These are phyloP conservation scores for Xylariales sp. DNA, from an alignment of 2,329 filamentous ascomycete species.

Conservation along the genomic window DNA sequence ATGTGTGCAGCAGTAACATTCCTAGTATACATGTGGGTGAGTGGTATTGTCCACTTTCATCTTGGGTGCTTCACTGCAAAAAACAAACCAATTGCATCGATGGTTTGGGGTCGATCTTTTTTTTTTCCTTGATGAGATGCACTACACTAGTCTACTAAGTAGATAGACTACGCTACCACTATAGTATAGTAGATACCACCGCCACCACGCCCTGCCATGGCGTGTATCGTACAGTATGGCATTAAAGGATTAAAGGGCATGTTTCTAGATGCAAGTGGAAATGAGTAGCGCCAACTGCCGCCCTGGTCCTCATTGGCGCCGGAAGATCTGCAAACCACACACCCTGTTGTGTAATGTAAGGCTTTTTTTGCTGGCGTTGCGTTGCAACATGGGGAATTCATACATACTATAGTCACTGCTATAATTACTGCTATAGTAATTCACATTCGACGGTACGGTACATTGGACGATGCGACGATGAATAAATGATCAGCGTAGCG, in stretches of 20 bases:
- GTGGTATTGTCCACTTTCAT: conserved; percentile 29
- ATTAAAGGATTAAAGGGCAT: background rate
- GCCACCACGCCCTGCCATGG: conserved; percentile 2
- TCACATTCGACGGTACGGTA: background rate
- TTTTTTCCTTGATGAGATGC: background rate
- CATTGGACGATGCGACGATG: conserved; percentile 1
- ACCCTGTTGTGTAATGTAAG: conserved; percentile 15
- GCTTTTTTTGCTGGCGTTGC: conserved; percentile 12
- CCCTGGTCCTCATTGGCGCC: conserved; percentile 18
- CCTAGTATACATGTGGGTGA: conserved; percentile 22
- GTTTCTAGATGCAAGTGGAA: conserved; percentile 26
- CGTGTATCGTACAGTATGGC: conserved; percentile 2
- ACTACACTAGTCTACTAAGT: conserved; percentile 9
- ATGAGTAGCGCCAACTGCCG: conserved; percentile 33
- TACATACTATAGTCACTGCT: no score
- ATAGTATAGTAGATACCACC: background rate
- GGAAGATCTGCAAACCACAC: conserved; percentile 37
- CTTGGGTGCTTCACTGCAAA: conserved; percentile 28
- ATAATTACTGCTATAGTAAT: no score
- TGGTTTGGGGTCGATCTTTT: conserved; percentile 15
- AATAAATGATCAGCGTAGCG: conserved; percentile 1
- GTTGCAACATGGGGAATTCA: conserved; percentile 7
- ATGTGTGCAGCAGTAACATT: background rate
- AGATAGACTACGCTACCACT: background rate
- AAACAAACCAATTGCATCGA: conserved; percentile 10